These are phyloP conservation scores for Larix kaempferi DNA, from an alignment of 75 land plant genomes.

Conservation along the genomic window DNA sequence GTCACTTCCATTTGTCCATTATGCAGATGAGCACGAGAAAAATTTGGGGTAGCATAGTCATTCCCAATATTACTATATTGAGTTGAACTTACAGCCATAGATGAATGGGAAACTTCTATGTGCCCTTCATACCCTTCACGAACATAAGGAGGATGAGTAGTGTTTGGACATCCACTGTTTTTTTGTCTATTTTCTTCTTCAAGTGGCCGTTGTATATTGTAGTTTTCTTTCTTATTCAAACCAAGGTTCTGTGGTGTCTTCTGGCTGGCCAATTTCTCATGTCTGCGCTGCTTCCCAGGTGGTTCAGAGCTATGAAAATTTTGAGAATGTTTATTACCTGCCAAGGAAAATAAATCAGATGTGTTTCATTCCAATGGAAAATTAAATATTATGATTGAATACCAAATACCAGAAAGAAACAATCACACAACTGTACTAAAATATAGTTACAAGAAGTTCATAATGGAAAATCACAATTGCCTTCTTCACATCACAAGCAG, in stretches of 20 bases:
- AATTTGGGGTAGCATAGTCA: not conserved
- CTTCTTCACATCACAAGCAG: not conserved
- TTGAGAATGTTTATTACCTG: not conserved
- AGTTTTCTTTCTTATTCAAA: not conserved
- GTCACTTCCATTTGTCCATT: not conserved
- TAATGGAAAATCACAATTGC: not conserved
- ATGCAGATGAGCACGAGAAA: not conserved
- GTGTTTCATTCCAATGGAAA: not conserved
- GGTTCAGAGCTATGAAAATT: not conserved
- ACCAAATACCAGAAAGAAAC: not conserved
- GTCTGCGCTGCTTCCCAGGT: slow-evolving; percentile 3
- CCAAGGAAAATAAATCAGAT: not conserved
- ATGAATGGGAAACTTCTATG: not conserved
- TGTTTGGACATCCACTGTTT: not conserved
- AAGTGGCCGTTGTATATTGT: not conserved
- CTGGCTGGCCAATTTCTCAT: not conserved
- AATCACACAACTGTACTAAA: not conserved
- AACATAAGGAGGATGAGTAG: not conserved
- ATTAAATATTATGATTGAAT: not conserved
- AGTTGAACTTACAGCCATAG: not conserved
- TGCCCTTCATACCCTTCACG: not conserved
- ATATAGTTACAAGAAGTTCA: too few relatives aligned
- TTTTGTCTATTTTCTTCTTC: not conserved
- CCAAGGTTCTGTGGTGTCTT: not conserved
- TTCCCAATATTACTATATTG: not conserved